Base-by-base conservation (phyloP, 1,284 basidiomycete genomes). In the Coriolopsis trogii region DNA sequence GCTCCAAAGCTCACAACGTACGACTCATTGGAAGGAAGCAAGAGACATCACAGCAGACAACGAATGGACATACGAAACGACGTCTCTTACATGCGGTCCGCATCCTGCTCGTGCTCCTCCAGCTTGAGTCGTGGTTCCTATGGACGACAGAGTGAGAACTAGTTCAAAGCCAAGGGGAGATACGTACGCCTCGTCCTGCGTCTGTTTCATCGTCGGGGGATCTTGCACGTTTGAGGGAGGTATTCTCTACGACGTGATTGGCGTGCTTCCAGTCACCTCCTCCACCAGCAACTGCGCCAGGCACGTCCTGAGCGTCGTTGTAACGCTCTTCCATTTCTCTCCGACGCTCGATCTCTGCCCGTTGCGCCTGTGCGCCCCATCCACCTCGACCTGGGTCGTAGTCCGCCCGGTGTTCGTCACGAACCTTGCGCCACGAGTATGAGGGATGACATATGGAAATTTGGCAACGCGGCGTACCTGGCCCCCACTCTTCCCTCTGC, bases 341-440 rank as follows among this genome's bases (percentile, higher is more conserved):
- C 64, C 90, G 76, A 55, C 91, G 77, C 62, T 96, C 93, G 56
- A 89, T 81, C 65, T 93, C 89, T 49, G 78, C 67, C 51, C 80
- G 75, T 66, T 93, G 90, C 10, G 89, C 90, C 62, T 95, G 89
- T 16, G 88, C 92, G 52, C 96, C 97, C 96, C 96, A 99, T 12
- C 97, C 97, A 39, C 96, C 93, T 44, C 93, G 83, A 24, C 93
- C 93, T 46, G 94, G 90, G 68, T 98, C 95, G 69, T 97, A 99
- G 72, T 99, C 97, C 68, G 96, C 90, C 53, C 97, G 74, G 69
- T 98, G 97, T 68, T 99, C 97, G 69, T 99, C 97, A 62, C 95
- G 81, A 23, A 89, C 87, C 73, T 79, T 50, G 18, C 28, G n/a
- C 15, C 25, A 15, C 24, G 21, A 13, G 25, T 20, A 20, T 24